These are phyloP conservation scores for Globisporangium recalcitrans DNA, from an alignment of 352 stramenopile species.

Conservation along the genomic window DNA sequence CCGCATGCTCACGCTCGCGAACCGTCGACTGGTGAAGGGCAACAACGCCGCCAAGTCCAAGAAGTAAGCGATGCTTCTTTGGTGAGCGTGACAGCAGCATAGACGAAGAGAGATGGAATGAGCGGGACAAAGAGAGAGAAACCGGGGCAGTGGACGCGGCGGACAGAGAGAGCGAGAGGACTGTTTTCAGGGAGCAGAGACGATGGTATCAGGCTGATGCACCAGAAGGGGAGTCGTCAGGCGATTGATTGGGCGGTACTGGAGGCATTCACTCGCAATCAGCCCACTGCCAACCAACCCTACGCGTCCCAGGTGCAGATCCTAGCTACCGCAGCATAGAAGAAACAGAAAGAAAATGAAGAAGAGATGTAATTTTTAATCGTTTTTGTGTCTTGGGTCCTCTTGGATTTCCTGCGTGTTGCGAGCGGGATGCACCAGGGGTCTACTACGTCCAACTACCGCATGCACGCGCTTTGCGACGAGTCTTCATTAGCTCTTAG, in stretches of 20 bases:
- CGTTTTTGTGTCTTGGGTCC: background rate
- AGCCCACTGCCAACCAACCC: no score
- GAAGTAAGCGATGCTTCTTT: conserved; percentile 53
- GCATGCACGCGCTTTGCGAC: no score
- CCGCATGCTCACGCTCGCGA: conserved; percentile 69
- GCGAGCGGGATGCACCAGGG: background rate
- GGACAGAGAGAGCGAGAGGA: background rate
- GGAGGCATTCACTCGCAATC: background rate
- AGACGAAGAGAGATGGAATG: background rate
- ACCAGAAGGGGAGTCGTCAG: background rate
- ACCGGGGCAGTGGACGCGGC: background rate
- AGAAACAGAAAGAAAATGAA: conserved; percentile 9
- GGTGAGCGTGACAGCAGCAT: background rate
- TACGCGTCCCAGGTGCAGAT: background rate
- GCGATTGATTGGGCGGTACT: background rate
- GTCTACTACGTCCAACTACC: background rate
- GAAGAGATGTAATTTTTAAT: conserved; percentile 8
- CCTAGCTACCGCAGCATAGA: conserved; percentile 1
- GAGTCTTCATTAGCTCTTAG: no score
- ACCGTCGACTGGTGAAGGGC: conserved; percentile 63
- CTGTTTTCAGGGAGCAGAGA: background rate
- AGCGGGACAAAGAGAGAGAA: background rate
- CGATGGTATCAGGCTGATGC: background rate
- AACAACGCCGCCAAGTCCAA: conserved; percentile 83
- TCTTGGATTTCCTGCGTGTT: background rate